Conservation (phyloP, 495 filamentous ascomycete genomes). For the Jackrogersella multiformis region DNA sequence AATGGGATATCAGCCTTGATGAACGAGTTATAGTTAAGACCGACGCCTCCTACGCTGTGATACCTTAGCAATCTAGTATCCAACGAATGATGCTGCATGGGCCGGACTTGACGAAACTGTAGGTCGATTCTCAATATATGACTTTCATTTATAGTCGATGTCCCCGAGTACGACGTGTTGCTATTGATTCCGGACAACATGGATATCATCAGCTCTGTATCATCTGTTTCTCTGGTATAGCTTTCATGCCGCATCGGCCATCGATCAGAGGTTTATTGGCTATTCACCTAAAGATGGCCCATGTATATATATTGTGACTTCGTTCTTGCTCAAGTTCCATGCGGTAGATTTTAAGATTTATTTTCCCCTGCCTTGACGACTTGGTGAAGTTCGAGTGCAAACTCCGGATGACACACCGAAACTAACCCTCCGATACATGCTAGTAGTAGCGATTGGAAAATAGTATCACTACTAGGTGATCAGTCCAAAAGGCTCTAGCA, state of each 20-base stretch:
- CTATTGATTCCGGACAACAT: constrained; percentile 12
- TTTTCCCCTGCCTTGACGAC: background rate
- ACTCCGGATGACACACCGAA: constrained; percentile 16
- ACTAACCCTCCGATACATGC: constrained; percentile 4
- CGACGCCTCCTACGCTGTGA: constrained; percentile 23
- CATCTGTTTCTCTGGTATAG: background rate
- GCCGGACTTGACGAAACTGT: constrained; percentile 16
- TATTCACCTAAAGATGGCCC: background rate
- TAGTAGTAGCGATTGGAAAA: constrained; percentile 10
- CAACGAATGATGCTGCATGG: constrained; percentile 13
- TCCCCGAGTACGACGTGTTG: constrained; percentile 8
- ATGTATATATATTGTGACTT: constrained; percentile 12
- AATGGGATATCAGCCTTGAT: constrained; percentile 1
- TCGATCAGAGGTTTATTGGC: background rate
- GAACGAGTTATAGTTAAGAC: constrained; percentile 5
- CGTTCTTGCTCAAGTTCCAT: background rate
- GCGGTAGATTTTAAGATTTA: background rate
- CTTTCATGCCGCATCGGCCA: background rate
- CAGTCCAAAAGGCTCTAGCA: constrained; percentile 19
- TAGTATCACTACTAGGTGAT: constrained; percentile 26
- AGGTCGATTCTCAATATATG: constrained; percentile 18
- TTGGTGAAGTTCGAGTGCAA: background rate
- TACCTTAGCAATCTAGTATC: constrained; percentile 12
- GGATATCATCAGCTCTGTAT: constrained; percentile 3
- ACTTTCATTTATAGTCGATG: constrained; percentile 8